Evolutionary conservation across 1,284 basidiomycete genomes (phyloP).

Genomic region (Ustilago bromivora): DNA sequence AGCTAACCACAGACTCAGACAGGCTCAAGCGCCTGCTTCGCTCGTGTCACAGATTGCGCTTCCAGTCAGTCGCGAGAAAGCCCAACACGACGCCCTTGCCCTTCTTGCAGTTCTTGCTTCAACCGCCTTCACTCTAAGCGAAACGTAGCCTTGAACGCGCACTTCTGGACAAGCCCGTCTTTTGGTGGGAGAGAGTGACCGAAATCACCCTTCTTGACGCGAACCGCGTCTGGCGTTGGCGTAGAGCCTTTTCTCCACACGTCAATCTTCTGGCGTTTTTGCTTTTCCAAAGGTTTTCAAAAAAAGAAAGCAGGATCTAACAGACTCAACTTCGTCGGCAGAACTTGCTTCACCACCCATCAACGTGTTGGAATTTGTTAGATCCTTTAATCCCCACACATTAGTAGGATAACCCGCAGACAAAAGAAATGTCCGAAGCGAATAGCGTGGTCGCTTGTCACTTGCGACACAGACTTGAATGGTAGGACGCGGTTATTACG

Average conservation of each 20-base stretch:
- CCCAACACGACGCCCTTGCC: constrained; percentile 18
- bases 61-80: constrained; percentile 17
- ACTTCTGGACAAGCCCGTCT: constrained; percentile 29
- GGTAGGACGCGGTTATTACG: too few relatives aligned
- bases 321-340: too few relatives aligned
- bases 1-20: not conserved
- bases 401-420: too few relatives aligned
- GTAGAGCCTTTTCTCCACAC: constrained; percentile 39
- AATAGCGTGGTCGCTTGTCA: too few relatives aligned
- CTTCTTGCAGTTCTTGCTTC: not conserved
- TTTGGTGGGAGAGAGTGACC: not conserved
- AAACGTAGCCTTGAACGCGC: constrained; percentile 16
- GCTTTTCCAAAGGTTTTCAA: not conserved
- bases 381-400: too few relatives aligned
- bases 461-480: too few relatives aligned
- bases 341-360: too few relatives aligned
- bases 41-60: constrained; percentile 10
- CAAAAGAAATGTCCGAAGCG: too few relatives aligned
- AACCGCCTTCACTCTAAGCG: not conserved
- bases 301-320: too few relatives aligned
- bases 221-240: constrained; percentile 47
- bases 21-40: not conserved
- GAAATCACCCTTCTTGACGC: constrained; percentile 27
- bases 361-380: too few relatives aligned
- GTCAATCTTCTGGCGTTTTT: not conserved